Evolutionary conservation across 73 alveolate genomes (phyloP).

Genomic region (Paraurostyla sp.): DNA sequence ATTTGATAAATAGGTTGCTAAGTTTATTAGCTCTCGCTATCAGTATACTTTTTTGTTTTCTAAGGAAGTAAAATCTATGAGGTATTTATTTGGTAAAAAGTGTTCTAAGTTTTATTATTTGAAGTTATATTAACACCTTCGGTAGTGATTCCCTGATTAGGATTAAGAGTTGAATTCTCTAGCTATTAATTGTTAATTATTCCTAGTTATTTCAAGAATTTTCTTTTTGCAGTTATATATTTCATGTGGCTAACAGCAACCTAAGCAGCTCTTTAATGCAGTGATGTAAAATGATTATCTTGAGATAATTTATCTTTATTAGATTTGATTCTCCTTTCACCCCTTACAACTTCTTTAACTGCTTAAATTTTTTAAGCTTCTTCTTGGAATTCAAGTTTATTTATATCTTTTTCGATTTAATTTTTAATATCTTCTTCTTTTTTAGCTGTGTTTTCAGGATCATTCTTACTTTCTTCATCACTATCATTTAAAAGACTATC

Average conservation of each 20-base stretch:
- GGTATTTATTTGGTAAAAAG: too few relatives aligned
- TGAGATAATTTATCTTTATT: neutral
- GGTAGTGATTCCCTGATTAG: neutral
- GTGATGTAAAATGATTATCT: conserved; percentile 34
- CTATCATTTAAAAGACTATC: conserved; percentile 33
- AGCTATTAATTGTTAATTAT: neutral
- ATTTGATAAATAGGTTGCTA: neutral
- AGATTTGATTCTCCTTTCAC: neutral
- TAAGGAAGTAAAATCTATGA: too few relatives aligned
- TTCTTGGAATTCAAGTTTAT: conserved; percentile 37
- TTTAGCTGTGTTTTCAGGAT: neutral
- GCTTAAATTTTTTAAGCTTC: conserved; percentile 10
- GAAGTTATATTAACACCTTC: too few relatives aligned
- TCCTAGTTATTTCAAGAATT: neutral
- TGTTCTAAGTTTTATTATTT: too few relatives aligned
- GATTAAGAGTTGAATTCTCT: neutral
- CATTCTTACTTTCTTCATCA: neutral
- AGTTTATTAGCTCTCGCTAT: neutral
- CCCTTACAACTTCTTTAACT: conserved; percentile 17
- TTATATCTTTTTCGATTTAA: conserved; percentile 32
- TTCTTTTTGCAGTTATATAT: conserved; percentile 33
- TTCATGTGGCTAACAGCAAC: conserved; percentile 26
- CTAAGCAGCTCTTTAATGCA: conserved; percentile 49
- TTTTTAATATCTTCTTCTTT: neutral
- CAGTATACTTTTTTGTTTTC: too few relatives aligned